Evolutionary conservation across 331 rosid genomes (phyloP), one percentile per base, ranked within the genome.

Genomic region (Phaseolus coccineus): DNA sequence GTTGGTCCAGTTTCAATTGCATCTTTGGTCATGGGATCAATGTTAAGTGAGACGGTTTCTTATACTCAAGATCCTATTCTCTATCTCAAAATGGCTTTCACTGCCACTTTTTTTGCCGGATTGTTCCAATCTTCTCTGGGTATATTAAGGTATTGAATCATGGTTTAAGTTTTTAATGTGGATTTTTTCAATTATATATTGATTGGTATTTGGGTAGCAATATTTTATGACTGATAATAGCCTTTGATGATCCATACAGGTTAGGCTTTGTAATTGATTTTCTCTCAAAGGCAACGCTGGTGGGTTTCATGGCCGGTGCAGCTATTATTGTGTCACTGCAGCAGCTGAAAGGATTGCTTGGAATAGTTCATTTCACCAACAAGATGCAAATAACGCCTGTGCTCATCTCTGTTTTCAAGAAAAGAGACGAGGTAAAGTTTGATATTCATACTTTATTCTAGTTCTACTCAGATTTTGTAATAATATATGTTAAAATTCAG

Each of bases 1-100:
- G 99, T 96, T 81, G 99, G 99, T 24, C 99, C 99, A 22, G 99
- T 93, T 61, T 96, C 99, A 56, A 96, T 96, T 77, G 99, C 99
- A 2, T 96, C 99, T 66, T 78, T 96, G 69, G 99, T 93, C 0
- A 93, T 96, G 99, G 99, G 99, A 25, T 96, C 99, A 53, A 96
- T 96, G 98, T 66, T 96, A 30, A 93, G 88, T 14, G 99, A 93
- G 73, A 72, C 74, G 13, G 91, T 93, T 61, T 87, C 99, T 42
- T 85, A 68, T 16, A 83, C 8, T 28, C 88, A 88, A 68, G 89
- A 93, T 19, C 97, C 98, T 76, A 79, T 80, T 71, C 94, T 93
- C 6, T 96, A 93, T 74, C 97, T 96, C 71, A 87, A 93, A 83
- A 74, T 96, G 87, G 99, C 97, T 72, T 91, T 96, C 90, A 91